phyloP scores from a whole-genome alignment of 2,329 filamentous ascomycete genomes.

The Keithomyces neogunnii region DNA sequence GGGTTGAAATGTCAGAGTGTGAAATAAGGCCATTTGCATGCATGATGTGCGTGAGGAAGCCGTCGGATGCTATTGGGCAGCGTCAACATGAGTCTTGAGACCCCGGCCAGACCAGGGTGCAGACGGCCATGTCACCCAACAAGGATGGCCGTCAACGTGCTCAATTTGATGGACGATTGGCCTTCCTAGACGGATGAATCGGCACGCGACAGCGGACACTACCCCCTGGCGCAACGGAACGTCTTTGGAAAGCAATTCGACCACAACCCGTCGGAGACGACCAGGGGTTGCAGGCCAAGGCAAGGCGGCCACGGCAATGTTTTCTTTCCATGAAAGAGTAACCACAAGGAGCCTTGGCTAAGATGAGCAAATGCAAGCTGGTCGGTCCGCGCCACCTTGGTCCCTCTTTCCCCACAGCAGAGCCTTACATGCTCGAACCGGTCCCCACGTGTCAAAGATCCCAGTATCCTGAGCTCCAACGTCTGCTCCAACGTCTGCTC shows the following conservation, averaged over 20 bases:
- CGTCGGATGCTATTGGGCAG: conserved; percentile 1
- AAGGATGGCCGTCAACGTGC: conserved; percentile 3
- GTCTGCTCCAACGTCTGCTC: too few species aligned
- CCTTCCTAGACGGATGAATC: conserved; percentile 6
- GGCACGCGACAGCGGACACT: conserved; percentile 5
- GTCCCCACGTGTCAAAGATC: too few species aligned
- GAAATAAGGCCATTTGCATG: neutral
- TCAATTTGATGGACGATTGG: conserved; percentile 3
- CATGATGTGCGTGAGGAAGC: conserved; percentile 1
- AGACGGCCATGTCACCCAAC: neutral
- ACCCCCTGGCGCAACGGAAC: neutral
- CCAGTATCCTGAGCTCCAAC: too few species aligned
- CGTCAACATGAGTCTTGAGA: neutral
- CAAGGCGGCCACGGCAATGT: too few species aligned
- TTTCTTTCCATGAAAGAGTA: too few species aligned
- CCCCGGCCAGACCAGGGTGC: neutral
- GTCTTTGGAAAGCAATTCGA: neutral
- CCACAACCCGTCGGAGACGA: neutral
- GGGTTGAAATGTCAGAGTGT: too few species aligned
- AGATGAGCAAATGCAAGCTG: too few species aligned
- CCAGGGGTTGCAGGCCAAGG: neutral
- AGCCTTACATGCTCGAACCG: too few species aligned
- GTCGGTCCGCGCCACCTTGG: too few species aligned
- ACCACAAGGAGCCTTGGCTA: too few species aligned
- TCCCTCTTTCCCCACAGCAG: too few species aligned